Evolutionary conservation across 208 protist species (phyloP), one percentile per base, ranked within the genome.

Genomic region (Leishmania turanica): DNA sequence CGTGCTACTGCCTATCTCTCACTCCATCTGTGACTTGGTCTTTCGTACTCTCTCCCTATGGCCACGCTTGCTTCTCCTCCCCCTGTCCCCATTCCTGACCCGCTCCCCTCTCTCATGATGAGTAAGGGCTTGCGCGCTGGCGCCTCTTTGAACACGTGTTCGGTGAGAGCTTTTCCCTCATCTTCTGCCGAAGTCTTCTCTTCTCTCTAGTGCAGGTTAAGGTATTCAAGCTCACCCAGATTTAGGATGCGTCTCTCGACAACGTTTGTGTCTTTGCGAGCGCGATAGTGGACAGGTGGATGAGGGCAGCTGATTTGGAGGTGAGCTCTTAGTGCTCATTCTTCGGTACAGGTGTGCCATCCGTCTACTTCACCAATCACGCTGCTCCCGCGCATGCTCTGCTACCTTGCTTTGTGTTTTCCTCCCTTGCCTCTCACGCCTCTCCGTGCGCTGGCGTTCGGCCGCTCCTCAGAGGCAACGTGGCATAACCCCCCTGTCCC

Each of bases 201-300:
- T 13, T 27, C 51, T 37, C 47, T 1, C 31, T 21, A 24, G 69
- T 83, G 74, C 80, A 83, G 62, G 80, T 54, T 79, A 66, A 83
- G 74, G 80, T 68, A 83, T 83, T 83, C 80, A 83, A 74, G 66
- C 80, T 74, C 74, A 64, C 80, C 80, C 49, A 83, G 80, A 83
- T 49, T 2, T 11, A 42, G 21, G 31, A 7, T 70, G 31, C 40
- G 37, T 70, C 7, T 27, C 3, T 40, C 31, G 40, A 27, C 31
- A 47, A 21, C 37, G 19, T 47, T 17, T 17, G 11, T 70, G 65
- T 11, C 11, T 17, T 45, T 24, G 65, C 65, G 19, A 27, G 37
- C 17, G 40, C 7, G 37, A 7, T 21, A 15, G 3, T 47, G 65
- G 37, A 47, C 8, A 21, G 8, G 1, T 4, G 13, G 17, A 70